phyloP scores from a whole-genome alignment of 495 filamentous ascomycete species.

The Aspergillus sclerotioniger region DNA sequence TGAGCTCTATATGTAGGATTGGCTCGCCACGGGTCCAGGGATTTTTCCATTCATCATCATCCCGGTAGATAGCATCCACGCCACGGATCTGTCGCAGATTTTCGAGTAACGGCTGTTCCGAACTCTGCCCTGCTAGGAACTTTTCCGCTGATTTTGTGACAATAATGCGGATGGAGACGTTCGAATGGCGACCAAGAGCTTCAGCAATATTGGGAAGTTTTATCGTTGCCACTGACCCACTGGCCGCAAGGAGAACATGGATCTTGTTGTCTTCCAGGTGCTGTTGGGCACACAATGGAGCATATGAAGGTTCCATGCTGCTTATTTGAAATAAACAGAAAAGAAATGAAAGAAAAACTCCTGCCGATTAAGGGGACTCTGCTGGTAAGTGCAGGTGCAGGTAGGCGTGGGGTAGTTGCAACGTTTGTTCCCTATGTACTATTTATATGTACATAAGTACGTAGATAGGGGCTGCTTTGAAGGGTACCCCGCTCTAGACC shows the following conservation, averaged over 20 bases:
- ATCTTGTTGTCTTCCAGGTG: conserved; percentile 57
- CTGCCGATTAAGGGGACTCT: too few species aligned
- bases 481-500: too few species aligned
- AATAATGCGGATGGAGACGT: conserved; percentile 75
- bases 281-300: conserved; percentile 28
- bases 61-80: conserved; percentile 71
- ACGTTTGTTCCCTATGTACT: too few species aligned
- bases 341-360: too few species aligned
- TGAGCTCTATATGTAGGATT: conserved; percentile 84
- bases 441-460: too few species aligned
- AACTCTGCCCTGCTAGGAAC: conserved; percentile 68
- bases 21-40: conserved; percentile 61
- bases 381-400: too few species aligned
- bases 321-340: neutral
- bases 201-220: conserved; percentile 75
- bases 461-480: too few species aligned
- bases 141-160: conserved; percentile 67
- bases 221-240: conserved; percentile 82
- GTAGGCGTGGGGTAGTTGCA: too few species aligned
- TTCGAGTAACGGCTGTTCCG: conserved; percentile 64
- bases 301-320: conserved; percentile 1
- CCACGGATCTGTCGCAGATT: conserved; percentile 49
- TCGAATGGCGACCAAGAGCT: conserved; percentile 48
- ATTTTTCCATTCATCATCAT: conserved; percentile 76
- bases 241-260: conserved; percentile 78